A percentile compares a stretch with the other conserved stretches of the same genome.
These are phyloP conservation scores for Cordyceps pruinosa DNA, from an alignment of 2,329 filamentous ascomycete species.

Conservation along the genomic window DNA sequence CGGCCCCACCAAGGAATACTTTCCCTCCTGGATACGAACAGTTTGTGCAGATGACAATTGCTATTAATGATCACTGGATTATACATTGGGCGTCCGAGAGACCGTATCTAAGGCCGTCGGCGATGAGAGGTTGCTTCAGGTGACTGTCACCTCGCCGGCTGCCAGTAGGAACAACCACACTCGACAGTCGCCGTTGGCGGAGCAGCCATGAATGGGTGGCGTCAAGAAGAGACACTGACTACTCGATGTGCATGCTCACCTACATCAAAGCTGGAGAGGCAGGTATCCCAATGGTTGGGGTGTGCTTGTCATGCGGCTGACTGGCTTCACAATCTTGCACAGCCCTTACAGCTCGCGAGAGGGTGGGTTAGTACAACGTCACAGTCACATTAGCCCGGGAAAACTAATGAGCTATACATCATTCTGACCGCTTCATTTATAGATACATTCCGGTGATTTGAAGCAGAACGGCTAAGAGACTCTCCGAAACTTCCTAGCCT, in stretches of 20 bases:
- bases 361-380: neutral
- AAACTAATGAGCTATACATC: neutral
- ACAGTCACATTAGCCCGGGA: neutral
- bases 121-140: neutral
- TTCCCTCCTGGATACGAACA: neutral
- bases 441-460: neutral
- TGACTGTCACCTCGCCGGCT: neutral
- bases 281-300: neutral
- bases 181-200: too few relatives aligned
- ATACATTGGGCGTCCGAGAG: too few relatives aligned
- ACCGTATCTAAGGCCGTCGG: neutral
- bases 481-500: neutral
- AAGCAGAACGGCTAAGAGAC: neutral
- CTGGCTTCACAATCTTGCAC: neutral
- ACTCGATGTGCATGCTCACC: too few relatives aligned
- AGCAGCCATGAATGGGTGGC: too few relatives aligned
- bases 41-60: neutral
- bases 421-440: neutral
- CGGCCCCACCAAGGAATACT: neutral
- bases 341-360: neutral
- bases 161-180: neutral
- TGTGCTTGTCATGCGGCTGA: neutral
- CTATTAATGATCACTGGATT: neutral
- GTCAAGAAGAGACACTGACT: neutral
- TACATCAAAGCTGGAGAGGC: too few relatives aligned